A percentile compares a stretch with the other conserved stretches of the same genome.
These are phyloP conservation scores for Geosiphon pyriformis DNA, from an alignment of 192 early-diverging fungal species.

Conservation along the genomic window DNA sequence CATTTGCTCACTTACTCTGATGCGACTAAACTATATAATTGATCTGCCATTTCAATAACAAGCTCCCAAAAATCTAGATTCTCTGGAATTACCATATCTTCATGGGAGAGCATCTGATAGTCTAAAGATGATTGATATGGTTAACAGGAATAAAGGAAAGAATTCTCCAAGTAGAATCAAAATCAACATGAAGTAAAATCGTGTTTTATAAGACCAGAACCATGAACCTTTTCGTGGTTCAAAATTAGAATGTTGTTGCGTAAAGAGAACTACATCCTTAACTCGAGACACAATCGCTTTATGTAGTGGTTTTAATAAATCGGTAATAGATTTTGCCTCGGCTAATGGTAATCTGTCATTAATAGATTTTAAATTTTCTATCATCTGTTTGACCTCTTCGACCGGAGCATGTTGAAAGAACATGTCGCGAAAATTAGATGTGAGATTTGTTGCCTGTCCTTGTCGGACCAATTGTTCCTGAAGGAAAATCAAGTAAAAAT, in stretches of 20 bases:
- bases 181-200: neutral
- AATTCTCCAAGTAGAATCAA: conserved; percentile 4
- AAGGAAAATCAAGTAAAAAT: conserved; percentile 34
- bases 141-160: neutral
- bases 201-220: neutral
- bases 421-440: conserved; percentile 63
- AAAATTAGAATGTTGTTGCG: conserved; percentile 51
- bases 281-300: conserved; percentile 46
- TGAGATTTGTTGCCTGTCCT: conserved; percentile 56
- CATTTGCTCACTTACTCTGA: conserved; percentile 35
- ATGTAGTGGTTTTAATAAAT: conserved; percentile 41
- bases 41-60: conserved; percentile 70
- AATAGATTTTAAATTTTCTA: conserved; percentile 37
- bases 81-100: conserved; percentile 58
- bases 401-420: conserved; percentile 67
- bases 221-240: conserved; percentile 34
- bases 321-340: conserved; percentile 33
- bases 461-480: conserved; percentile 55
- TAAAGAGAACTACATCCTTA: conserved; percentile 46
- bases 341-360: conserved; percentile 37
- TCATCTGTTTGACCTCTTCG: conserved; percentile 58
- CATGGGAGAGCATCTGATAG: no score
- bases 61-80: conserved; percentile 69
- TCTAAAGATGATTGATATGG: no score
- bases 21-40: conserved; percentile 65